A percentile compares a stretch with the other conserved stretches of the same genome.
These are phyloP conservation scores for Hypoxylon sp. DNA, from an alignment of 2,329 filamentous ascomycete species.

Conservation along the genomic window DNA sequence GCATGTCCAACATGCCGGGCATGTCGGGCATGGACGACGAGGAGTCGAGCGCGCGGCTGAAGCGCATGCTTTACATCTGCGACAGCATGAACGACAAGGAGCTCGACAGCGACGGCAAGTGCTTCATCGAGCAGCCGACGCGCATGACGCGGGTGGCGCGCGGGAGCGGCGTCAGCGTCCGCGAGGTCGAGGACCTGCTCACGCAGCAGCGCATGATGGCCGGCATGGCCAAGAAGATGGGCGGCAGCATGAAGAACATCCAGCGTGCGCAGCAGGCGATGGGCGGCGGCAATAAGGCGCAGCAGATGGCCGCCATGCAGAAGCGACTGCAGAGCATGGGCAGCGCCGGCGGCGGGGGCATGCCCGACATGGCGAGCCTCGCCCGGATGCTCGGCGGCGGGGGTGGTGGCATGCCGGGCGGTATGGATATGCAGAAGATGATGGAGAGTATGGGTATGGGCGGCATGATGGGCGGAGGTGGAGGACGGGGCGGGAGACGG, in stretches of 20 bases:
- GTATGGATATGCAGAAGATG: constrained; percentile 84
- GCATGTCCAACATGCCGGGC: constrained; percentile 79
- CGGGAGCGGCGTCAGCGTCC: constrained; percentile 89
- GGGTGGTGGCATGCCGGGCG: constrained; percentile 76
- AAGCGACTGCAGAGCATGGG: constrained; percentile 95
- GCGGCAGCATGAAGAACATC: constrained; percentile 97
- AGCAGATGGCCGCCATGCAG: constrained; percentile 97
- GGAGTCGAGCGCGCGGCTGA: constrained; percentile 91
- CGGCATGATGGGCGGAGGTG: constrained; percentile 62
- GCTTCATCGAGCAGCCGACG: constrained; percentile 91
- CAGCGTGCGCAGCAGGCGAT: constrained; percentile 91
- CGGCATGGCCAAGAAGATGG: constrained; percentile 99
- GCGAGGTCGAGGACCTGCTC: constrained; percentile 95
- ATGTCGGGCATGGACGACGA: constrained; percentile 98
- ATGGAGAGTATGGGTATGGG: constrained; percentile 77
- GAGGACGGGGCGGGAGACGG: constrained; percentile 50
- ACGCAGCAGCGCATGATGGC: constrained; percentile 99
- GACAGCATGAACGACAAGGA: constrained; percentile 98
- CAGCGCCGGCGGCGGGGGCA: constrained; percentile 72
- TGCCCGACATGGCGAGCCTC: constrained; percentile 86
- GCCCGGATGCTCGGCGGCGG: constrained; percentile 91
- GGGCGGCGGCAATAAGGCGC: constrained; percentile 89
- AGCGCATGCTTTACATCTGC: constrained; percentile 99
- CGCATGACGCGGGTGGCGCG: constrained; percentile 92
- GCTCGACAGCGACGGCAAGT: constrained; percentile 93